These are phyloP conservation scores for Trametes coccinea DNA, from an alignment of 768 basidiomycete species.

Conservation along the genomic window DNA sequence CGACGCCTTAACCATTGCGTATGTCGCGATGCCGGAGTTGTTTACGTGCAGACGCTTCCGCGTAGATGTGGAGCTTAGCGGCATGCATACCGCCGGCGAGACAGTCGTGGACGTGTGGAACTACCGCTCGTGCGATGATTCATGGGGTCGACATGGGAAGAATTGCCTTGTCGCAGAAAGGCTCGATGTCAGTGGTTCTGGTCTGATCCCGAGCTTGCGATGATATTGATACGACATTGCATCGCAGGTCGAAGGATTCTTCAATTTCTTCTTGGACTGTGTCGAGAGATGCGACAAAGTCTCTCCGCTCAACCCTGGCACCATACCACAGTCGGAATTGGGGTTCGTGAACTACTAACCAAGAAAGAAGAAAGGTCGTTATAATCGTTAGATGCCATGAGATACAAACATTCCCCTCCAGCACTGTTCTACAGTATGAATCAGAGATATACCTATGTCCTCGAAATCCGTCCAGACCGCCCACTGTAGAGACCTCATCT, in stretches of 20 bases:
- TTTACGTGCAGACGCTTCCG: slow-evolving; percentile 65
- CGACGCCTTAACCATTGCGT: slow-evolving; percentile 81
- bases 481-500: not conserved
- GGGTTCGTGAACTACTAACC: not conserved
- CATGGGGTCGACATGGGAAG: slow-evolving; percentile 73
- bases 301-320: slow-evolving; percentile 56
- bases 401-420: slow-evolving; percentile 8
- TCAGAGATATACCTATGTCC: not conserved
- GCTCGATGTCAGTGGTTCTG: slow-evolving; percentile 55
- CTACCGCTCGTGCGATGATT: slow-evolving; percentile 56
- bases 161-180: slow-evolving; percentile 74
- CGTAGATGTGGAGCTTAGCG: slow-evolving; percentile 80
- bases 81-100: slow-evolving; percentile 67
- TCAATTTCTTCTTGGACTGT: slow-evolving; percentile 62
- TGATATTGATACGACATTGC: not conserved
- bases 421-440: slow-evolving; percentile 5
- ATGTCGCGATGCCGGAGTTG: slow-evolving; percentile 65
- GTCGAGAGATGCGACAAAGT: slow-evolving; percentile 57
- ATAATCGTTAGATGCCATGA: slow-evolving; percentile 18
- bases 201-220: not conserved
- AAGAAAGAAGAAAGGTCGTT: slow-evolving; percentile 16
- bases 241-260: slow-evolving; percentile 61
- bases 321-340: not conserved
- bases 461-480: no score
- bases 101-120: slow-evolving; percentile 81